Conservation (phyloP, 2,329 filamentous ascomycete species). For the Botrytis fabae region DNA sequence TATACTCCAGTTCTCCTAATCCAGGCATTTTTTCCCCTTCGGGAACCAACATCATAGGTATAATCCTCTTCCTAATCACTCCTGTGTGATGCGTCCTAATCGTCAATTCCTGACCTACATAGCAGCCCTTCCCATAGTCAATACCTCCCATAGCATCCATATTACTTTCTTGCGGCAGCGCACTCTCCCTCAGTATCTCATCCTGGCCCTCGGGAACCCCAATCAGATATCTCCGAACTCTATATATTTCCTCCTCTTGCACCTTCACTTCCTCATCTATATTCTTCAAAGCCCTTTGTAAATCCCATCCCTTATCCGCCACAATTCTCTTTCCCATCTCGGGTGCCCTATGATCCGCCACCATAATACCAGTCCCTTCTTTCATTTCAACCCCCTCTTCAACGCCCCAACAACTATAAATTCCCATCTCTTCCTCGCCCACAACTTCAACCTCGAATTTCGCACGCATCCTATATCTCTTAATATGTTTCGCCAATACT, state of each 20-base stretch:
- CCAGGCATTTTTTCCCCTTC: conserved; percentile 44
- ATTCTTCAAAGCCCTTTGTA: conserved; percentile 43
- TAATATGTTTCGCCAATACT: conserved; percentile 68
- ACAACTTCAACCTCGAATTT: conserved; percentile 71
- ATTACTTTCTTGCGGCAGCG: conserved; percentile 85
- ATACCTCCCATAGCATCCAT: conserved; percentile 83
- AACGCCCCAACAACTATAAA: conserved; percentile 71
- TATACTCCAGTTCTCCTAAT: conserved; percentile 51
- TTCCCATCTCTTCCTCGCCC: conserved; percentile 61
- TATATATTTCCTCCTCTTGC: conserved; percentile 9
- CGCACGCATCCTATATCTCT: conserved; percentile 80
- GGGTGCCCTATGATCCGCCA: conserved; percentile 54
- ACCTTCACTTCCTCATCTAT: conserved; percentile 24
- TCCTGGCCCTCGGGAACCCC: conserved; percentile 83
- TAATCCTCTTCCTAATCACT: conserved; percentile 84
- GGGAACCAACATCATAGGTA: conserved; percentile 75
- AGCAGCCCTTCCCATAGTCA: conserved; percentile 95
- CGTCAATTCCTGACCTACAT: conserved; percentile 93
- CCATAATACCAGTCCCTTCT: conserved; percentile 29
- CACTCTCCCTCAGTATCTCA: conserved; percentile 70
- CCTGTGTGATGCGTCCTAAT: conserved; percentile 94
- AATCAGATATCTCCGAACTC: conserved; percentile 65
- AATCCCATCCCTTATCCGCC: conserved; percentile 42
- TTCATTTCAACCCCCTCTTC: conserved; percentile 6
- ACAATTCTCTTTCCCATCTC: conserved; percentile 56